Evolutionary conservation across 805 yeast genomes (phyloP).

Genomic region (Spathaspora hagerdaliae): DNA sequence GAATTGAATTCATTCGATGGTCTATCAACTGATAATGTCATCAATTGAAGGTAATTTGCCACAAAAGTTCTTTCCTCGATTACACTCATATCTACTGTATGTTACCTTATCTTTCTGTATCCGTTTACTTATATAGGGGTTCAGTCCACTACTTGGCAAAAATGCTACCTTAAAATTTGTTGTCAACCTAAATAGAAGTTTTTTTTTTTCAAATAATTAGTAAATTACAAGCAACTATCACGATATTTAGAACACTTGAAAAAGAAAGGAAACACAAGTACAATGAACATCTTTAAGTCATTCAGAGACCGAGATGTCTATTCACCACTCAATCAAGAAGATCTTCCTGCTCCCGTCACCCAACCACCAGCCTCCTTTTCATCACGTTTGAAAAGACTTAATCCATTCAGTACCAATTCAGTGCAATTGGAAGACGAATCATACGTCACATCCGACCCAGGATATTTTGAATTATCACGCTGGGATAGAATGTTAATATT

Average conservation of each 20-base stretch:
- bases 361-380: constrained; percentile 9
- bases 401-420: constrained; percentile 35
- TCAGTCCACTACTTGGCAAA: too few species aligned
- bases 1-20: constrained; percentile 28
- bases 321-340: constrained; percentile 30
- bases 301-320: constrained; percentile 19
- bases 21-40: constrained; percentile 40
- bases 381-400: constrained; percentile 26
- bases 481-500: constrained; percentile 47
- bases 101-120: not conserved
- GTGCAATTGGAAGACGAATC: constrained; percentile 40
- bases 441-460: constrained; percentile 41
- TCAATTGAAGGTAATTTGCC: constrained; percentile 44
- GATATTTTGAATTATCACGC: constrained; percentile 38
- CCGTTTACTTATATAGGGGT: too few species aligned
- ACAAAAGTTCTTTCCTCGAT: constrained; percentile 42
- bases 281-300: constrained; percentile 38
- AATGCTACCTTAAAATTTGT: too few species aligned
- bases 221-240: too few species aligned
- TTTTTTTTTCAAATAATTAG: too few species aligned
- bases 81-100: constrained; percentile 4
- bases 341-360: constrained; percentile 38
- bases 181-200: too few species aligned
- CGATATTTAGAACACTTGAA: too few species aligned
- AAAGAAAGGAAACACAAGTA: too few species aligned